Percentiles rank a stretch among this genome's conserved stretches.
Evolutionary conservation across 2,329 filamentous ascomycete genomes (phyloP).

Genomic region (Xylariaceae sp.): DNA sequence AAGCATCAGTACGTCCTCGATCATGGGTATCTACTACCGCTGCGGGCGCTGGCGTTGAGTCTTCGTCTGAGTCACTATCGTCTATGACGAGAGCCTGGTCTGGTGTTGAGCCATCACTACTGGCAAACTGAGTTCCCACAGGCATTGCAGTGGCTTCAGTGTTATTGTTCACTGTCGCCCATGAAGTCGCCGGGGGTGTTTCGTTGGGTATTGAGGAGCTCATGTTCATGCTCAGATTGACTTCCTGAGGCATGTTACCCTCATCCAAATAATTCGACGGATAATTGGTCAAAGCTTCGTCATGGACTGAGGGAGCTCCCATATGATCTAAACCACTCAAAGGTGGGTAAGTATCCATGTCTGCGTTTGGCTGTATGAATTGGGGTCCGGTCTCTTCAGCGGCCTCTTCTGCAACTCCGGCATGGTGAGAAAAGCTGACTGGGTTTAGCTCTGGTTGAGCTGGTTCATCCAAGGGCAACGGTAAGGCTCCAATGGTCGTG

Average conservation of each 20-base stretch:
- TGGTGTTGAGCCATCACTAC: conserved; percentile 20
- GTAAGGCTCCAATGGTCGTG: background rate
- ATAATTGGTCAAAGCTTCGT: conserved; percentile 20
- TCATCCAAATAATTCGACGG: conserved; percentile 23
- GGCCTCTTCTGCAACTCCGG: too few relatives aligned
- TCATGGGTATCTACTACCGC: conserved; percentile 18
- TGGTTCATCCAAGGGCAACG: conserved; percentile 1
- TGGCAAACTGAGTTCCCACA: conserved; percentile 16
- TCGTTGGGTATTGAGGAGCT: conserved; percentile 1
- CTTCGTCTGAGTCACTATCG: conserved; percentile 28
- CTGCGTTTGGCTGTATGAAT: too few relatives aligned
- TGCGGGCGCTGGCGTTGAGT: conserved; percentile 14
- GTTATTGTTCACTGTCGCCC: conserved; percentile 26
- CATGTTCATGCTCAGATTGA: conserved; percentile 5
- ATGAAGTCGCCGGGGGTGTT: conserved; percentile 17
- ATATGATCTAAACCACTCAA: conserved; percentile 17
- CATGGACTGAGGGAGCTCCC: background rate
- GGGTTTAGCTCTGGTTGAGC: background rate
- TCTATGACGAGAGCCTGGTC: conserved; percentile 29
- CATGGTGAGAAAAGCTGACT: too few relatives aligned
- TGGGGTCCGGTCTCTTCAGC: too few relatives aligned
- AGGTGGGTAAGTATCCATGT: conserved; percentile 24
- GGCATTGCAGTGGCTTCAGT: conserved; percentile 12
- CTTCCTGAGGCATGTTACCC: conserved; percentile 5
- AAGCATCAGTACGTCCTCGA: conserved; percentile 14